Base-by-base conservation (phyloP, 2,329 filamentous ascomycete genomes). In the Trichoderma breve region DNA sequence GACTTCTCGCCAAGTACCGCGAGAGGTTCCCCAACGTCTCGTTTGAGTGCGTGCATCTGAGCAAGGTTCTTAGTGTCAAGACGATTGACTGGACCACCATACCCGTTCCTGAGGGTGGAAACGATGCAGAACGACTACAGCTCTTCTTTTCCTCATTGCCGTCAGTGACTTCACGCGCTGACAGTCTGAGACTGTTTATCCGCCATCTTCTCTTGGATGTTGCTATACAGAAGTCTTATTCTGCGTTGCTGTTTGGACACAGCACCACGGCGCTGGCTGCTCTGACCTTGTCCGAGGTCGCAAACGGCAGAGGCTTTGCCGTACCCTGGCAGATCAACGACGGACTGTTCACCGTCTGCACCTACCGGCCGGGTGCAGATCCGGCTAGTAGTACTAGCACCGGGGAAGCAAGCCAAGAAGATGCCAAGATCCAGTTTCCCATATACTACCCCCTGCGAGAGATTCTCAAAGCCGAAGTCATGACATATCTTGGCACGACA, bases 191-290 rank as follows among this genome's bases (percentile, higher is more conserved):
- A 15, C 88, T 94, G 30, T 84, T 98, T 30, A 86, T 91, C 39
- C 91, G 90, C 7, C 89, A 93, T 75, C 83, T 97, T 6, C 86
- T 98, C 36, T 84, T 94, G 65, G 83, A 88, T 58, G 84, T 89
- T 58, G 92, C 93, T 11, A 86, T 88, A 73, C 80, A 83, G 18
- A 82, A 86, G 32, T 82, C 79, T 14, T 96, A 91, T 79, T 88
- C 91, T 74, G 90, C 90, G 14, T 86, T 98, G 55, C 82, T 98
- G 1, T 91, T 96, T 81, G 95, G 93, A 26, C 91, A 95, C 81
- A 97, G 90, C 75, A 97, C 96, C 24, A 98, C 94, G 6, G 89
- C 91, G 18, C 89, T 99, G 34, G 95, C 96, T 4, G 93, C 95
- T 75, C 90, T 93, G 77, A 93, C 94, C 0, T 88, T 99, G 15